These are phyloP conservation scores for Termitomyces sp. DNA, from an alignment of 768 basidiomycete genomes.

Conservation along the genomic window DNA sequence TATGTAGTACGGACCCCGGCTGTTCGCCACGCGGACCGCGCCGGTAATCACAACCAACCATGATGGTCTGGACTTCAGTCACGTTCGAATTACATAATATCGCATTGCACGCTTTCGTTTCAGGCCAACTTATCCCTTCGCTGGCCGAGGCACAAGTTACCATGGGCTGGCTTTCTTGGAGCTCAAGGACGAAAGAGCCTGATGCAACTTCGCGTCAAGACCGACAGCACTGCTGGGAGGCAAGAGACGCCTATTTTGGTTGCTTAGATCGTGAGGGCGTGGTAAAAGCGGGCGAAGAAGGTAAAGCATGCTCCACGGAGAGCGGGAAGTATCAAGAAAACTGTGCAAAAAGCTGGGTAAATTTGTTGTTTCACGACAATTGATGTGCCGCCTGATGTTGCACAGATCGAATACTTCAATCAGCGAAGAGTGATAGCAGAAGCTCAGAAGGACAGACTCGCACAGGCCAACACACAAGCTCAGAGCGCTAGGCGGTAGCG, in stretches of 20 bases:
- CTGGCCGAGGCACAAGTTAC: no score
- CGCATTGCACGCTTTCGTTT: no score
- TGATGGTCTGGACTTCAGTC: no score
- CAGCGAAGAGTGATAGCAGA: constrained; percentile 81
- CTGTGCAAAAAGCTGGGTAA: constrained; percentile 90
- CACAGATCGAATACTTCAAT: constrained; percentile 92
- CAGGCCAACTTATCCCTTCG: no score
- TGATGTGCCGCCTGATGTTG: constrained; percentile 1
- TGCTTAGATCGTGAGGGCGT: constrained; percentile 74
- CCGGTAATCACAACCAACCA: no score
- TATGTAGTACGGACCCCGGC: no score
- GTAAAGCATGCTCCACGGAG: constrained; percentile 57
- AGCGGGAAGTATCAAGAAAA: constrained; percentile 59
- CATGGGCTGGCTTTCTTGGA: constrained; percentile 42
- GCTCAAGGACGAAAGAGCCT: constrained; percentile 34
- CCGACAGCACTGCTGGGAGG: constrained; percentile 82
- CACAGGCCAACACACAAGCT: constrained; percentile 35
- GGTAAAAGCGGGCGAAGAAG: constrained; percentile 66
- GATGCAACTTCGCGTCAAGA: constrained; percentile 52
- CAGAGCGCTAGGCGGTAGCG: constrained; percentile 27
- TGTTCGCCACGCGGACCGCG: no score
- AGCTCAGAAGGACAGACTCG: constrained; percentile 70
- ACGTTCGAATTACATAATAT: no score
- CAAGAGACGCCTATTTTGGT: constrained; percentile 76
- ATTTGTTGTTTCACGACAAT: constrained; percentile 22